Evolutionary conservation across 2,329 filamentous ascomycete species (phyloP).

Genomic region (Venturia effusa): DNA sequence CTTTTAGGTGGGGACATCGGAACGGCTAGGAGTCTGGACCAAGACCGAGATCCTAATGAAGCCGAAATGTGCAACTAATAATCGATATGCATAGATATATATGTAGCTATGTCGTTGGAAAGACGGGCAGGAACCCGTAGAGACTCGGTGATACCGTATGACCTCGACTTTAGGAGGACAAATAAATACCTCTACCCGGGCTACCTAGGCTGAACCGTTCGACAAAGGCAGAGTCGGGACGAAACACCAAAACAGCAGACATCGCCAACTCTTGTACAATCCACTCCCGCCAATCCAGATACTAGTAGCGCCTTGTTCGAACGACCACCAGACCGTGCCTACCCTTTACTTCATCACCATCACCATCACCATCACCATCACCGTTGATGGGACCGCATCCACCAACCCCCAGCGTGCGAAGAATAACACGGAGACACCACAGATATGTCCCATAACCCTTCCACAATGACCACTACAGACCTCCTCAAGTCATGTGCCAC

Average conservation of each 20-base stretch:
- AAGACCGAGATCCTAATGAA: no score
- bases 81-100: no score
- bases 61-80: no score
- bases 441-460: constrained; percentile 13
- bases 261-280: not conserved
- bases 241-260: not conserved
- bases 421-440: constrained; percentile 8
- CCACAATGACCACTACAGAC: constrained; percentile 19
- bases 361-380: not conserved
- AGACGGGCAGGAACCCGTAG: no score
- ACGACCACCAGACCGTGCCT: not conserved
- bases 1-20: not conserved
- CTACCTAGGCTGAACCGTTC: not conserved
- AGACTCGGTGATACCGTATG: no score
- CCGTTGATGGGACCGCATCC: constrained; percentile 12
- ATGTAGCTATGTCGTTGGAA: no score
- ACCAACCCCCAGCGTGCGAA: constrained; percentile 7
- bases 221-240: not conserved
- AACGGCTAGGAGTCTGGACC: no score
- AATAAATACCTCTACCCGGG: no score
- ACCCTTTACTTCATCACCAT: not conserved
- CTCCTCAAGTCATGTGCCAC: constrained; percentile 23
- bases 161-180: not conserved
- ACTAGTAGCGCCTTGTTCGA: not conserved
- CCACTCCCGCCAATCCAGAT: not conserved